phyloP scores from a whole-genome alignment of 73 alveolate genomes.

The Tetrahymena thermophila region DNA sequence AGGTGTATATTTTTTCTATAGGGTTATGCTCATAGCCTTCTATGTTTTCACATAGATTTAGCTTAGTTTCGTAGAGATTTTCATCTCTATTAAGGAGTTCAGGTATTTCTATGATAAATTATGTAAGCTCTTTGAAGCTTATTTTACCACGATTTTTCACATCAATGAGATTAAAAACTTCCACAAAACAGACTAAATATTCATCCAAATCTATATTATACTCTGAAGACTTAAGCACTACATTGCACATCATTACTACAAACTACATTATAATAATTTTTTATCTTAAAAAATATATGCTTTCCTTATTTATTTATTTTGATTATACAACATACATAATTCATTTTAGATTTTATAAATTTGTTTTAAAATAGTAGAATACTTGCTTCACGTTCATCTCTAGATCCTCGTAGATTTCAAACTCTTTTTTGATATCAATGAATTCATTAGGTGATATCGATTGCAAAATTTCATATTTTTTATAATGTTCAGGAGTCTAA shows the following conservation, averaged over 20 bases:
- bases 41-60: neutral
- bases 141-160: neutral
- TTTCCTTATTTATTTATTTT: too few relatives aligned
- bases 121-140: neutral
- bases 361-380: neutral
- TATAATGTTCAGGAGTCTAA: neutral
- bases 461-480: neutral
- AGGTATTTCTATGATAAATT: neutral
- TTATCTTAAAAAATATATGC: too few relatives aligned
- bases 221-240: neutral
- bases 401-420: neutral
- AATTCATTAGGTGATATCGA: neutral
- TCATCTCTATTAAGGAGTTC: neutral
- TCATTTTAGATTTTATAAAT: too few relatives aligned
- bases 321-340: too few relatives aligned
- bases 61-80: neutral
- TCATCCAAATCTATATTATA: neutral
- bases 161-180: neutral
- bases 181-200: neutral
- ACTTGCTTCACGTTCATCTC: neutral
- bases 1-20: neutral
- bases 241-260: neutral
- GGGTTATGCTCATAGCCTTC: neutral
- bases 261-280: neutral
- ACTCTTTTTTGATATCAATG: neutral